Conservation (phyloP, 176 grass and related monocot species). For the Lolium multiflorum region DNA sequence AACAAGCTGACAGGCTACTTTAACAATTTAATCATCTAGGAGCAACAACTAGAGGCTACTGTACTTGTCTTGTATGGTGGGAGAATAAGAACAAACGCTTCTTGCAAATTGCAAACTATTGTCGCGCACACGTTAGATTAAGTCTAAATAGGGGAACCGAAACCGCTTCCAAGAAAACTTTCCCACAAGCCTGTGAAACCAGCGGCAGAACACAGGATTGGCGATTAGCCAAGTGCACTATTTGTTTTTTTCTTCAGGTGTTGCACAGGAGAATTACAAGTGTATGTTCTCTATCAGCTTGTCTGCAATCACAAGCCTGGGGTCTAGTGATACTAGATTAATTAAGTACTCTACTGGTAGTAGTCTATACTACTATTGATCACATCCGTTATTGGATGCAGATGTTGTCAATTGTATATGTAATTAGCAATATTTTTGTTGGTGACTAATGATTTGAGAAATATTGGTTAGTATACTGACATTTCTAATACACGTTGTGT, state of each 20-base stretch:
- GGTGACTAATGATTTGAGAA: background rate
- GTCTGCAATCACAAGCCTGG: slow-evolving; percentile 16
- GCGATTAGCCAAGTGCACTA: slow-evolving; percentile 22
- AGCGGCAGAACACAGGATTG: slow-evolving; percentile 61
- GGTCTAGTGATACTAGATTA: slow-evolving; percentile 16
- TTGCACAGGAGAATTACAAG: slow-evolving; percentile 27
- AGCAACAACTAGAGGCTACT: slow-evolving; percentile 43
- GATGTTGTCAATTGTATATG: background rate
- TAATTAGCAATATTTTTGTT: background rate
- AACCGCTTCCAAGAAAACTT: slow-evolving; percentile 41
- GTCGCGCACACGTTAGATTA: slow-evolving; percentile 41
- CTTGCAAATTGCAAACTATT: slow-evolving; percentile 43
- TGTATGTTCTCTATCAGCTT: background rate
- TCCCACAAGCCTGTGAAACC: slow-evolving; percentile 53
- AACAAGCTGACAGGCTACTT: slow-evolving; percentile 17
- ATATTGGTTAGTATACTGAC: background rate
- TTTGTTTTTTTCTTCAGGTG: slow-evolving; percentile 44
- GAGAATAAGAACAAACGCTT: slow-evolving; percentile 56
- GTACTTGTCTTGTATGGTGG: slow-evolving; percentile 36
- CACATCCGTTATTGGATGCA: slow-evolving; percentile 28
- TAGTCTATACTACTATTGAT: background rate
- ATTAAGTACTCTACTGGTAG: background rate
- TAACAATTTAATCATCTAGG: slow-evolving; percentile 35
- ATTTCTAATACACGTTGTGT: slow-evolving; percentile 12
- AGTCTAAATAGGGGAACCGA: slow-evolving; percentile 30